phyloP scores from a whole-genome alignment of 352 stramenopile genomes.

The Phytophthora quininea region DNA sequence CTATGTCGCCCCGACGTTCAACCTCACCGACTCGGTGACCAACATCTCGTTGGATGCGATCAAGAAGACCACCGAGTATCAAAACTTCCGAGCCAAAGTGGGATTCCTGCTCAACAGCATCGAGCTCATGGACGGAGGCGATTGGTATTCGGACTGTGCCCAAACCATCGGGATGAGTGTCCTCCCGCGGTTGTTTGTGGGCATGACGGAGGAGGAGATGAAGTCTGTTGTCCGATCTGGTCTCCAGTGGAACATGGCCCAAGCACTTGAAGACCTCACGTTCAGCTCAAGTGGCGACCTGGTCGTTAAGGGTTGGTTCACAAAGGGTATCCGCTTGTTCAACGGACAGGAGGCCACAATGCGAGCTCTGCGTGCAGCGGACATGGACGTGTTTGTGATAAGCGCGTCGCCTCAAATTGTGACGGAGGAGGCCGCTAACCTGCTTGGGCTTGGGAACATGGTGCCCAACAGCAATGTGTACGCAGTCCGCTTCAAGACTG shows the following conservation, averaged over 20 bases:
- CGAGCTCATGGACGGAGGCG: conserved; percentile 35
- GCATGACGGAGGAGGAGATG: conserved; percentile 47
- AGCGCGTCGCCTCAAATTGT: conserved; percentile 51
- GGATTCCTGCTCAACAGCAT: conserved; percentile 38
- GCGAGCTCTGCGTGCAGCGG: conserved; percentile 36
- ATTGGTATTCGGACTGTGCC: conserved; percentile 34
- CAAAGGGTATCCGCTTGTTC: conserved; percentile 46
- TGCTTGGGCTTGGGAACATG: conserved; percentile 41
- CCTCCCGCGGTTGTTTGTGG: conserved; percentile 46
- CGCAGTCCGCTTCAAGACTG: conserved; percentile 15
- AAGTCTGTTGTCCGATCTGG: conserved; percentile 34
- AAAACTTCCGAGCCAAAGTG: conserved; percentile 52
- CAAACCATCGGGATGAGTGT: conserved; percentile 45
- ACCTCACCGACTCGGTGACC: conserved; percentile 23
- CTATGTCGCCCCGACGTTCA: conserved; percentile 25
- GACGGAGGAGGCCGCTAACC: conserved; percentile 31
- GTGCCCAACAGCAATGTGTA: conserved; percentile 46
- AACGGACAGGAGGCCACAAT: conserved; percentile 53
- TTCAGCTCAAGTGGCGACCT: conserved; percentile 35
- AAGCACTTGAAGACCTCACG: conserved; percentile 29
- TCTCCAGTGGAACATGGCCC: conserved; percentile 38
- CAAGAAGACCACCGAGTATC: conserved; percentile 35
- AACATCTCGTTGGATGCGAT: conserved; percentile 21
- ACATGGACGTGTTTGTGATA: conserved; percentile 47
- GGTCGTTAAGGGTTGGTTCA: conserved; percentile 31